These are phyloP conservation scores for Monosporascus sp. DNA, from an alignment of 2,329 filamentous ascomycete species.

Conservation along the genomic window DNA sequence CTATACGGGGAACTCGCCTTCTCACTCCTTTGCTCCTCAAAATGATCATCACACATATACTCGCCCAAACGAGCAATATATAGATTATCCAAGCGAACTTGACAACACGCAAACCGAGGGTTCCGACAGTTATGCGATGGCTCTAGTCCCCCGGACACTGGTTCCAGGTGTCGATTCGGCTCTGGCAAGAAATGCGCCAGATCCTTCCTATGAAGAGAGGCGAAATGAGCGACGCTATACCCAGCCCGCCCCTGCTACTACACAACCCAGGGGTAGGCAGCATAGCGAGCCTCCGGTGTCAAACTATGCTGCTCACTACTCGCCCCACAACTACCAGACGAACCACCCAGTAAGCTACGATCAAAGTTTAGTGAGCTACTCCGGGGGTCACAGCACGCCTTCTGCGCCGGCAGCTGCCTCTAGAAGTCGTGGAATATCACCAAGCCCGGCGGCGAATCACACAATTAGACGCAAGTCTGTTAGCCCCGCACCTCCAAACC, in stretches of 20 bases:
- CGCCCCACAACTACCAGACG: constrained; percentile 15
- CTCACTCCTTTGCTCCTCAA: constrained; percentile 19
- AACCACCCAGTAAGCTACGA: constrained; percentile 19
- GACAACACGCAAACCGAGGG: constrained; percentile 28
- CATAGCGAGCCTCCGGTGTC: constrained; percentile 25
- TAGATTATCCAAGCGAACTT: constrained; percentile 28
- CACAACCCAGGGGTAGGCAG: constrained; percentile 37
- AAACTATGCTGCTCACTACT: constrained; percentile 18
- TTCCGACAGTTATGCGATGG: constrained; percentile 35
- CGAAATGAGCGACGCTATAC: constrained; percentile 42
- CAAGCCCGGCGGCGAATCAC: constrained; percentile 42
- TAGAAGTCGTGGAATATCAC: constrained; percentile 29
- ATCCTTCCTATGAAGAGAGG: constrained; percentile 52
- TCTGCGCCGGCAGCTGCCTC: constrained; percentile 6
- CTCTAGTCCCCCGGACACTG: constrained; percentile 50
- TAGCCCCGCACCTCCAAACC: constrained; percentile 59
- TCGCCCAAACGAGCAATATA: constrained; percentile 21
- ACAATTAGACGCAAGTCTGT: constrained; percentile 67
- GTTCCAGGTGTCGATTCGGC: constrained; percentile 56
- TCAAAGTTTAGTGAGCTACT: constrained; percentile 31
- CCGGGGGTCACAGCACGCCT: constrained; percentile 15
- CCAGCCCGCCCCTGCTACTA: constrained; percentile 30
- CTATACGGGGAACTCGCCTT: constrained; percentile 20
- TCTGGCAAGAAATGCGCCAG: constrained; percentile 51
- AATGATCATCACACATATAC: constrained; percentile 21